phyloP scores from a whole-genome alignment of 2,329 filamentous ascomycete species.

The Fusarium citri region DNA sequence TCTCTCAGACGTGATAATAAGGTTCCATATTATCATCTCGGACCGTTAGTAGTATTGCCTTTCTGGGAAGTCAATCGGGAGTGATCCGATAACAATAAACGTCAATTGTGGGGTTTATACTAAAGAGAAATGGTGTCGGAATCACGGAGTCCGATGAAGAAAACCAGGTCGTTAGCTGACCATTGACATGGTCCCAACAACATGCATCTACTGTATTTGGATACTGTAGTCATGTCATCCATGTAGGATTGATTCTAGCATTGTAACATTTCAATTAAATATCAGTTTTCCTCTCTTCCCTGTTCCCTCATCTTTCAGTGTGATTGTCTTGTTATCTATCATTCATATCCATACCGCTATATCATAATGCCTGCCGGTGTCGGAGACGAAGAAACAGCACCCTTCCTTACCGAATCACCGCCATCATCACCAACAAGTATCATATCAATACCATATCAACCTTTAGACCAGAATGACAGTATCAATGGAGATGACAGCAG shows the following conservation, averaged over 20 bases:
- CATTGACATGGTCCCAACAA: conserved; percentile 1
- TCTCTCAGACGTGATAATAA: neutral
- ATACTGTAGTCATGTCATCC: neutral
- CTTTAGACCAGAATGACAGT: neutral
- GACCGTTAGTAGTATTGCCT: conserved; percentile 4
- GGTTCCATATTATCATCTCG: neutral
- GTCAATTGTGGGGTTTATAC: conserved; percentile 13
- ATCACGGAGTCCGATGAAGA: conserved; percentile 13
- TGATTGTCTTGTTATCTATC: neutral
- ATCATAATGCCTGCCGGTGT: conserved; percentile 26
- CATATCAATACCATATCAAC: conserved; percentile 2
- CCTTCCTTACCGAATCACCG: conserved; percentile 17
- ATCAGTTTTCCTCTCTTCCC: neutral
- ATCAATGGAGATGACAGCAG: neutral
- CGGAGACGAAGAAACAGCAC: conserved; percentile 30
- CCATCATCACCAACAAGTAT: neutral
- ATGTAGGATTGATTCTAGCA: neutral
- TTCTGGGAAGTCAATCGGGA: conserved; percentile 20
- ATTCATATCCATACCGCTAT: neutral
- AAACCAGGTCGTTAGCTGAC: conserved; percentile 10
- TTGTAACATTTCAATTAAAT: neutral
- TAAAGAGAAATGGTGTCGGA: conserved; percentile 10
- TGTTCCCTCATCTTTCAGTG: neutral
- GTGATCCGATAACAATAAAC: conserved; percentile 14
- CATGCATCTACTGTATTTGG: neutral